These are phyloP conservation scores for Pseudevernia furfuracea DNA, from an alignment of 495 filamentous ascomycete species.

Conservation along the genomic window DNA sequence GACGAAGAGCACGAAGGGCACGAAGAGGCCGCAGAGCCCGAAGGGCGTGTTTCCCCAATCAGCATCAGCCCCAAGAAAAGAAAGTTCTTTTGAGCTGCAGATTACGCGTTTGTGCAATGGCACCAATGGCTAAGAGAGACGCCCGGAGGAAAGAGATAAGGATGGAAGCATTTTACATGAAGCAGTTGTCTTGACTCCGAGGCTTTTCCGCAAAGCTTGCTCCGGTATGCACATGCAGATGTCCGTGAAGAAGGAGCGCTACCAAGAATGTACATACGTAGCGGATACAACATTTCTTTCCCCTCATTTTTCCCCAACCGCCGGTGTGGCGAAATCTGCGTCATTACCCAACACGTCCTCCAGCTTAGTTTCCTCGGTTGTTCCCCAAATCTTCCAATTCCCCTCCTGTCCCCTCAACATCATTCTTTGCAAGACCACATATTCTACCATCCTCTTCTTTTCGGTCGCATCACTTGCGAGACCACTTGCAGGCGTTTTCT, in stretches of 20 bases:
- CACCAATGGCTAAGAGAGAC: background rate
- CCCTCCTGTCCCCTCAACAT: constrained; percentile 48
- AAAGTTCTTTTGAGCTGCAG: constrained; percentile 20
- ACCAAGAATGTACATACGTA: background rate
- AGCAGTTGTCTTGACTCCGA: background rate
- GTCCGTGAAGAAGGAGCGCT: background rate
- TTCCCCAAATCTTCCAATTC: constrained; percentile 72
- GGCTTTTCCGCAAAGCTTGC: background rate
- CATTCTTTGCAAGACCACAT: constrained; percentile 65
- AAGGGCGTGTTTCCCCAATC: constrained; percentile 4
- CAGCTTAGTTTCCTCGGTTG: constrained; percentile 21
- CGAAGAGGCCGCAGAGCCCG: constrained; percentile 10
- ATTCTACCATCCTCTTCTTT: constrained; percentile 61
- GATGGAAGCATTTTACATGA: background rate
- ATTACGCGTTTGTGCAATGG: background rate
- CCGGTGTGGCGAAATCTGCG: background rate
- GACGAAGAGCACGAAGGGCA: constrained; percentile 15
- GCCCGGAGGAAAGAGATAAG: background rate
- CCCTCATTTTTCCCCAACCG: background rate
- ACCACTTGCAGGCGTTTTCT: constrained; percentile 32
- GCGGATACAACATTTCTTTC: background rate
- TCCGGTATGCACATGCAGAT: background rate
- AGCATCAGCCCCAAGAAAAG: constrained; percentile 16
- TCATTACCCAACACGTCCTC: constrained; percentile 3
- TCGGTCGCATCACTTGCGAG: constrained; percentile 31